Percentiles rank a stretch among this genome's conserved stretches.
These are phyloP conservation scores for Suhomyces anneliseae DNA, from an alignment of 1,139 yeast genomes.

Conservation along the genomic window DNA sequence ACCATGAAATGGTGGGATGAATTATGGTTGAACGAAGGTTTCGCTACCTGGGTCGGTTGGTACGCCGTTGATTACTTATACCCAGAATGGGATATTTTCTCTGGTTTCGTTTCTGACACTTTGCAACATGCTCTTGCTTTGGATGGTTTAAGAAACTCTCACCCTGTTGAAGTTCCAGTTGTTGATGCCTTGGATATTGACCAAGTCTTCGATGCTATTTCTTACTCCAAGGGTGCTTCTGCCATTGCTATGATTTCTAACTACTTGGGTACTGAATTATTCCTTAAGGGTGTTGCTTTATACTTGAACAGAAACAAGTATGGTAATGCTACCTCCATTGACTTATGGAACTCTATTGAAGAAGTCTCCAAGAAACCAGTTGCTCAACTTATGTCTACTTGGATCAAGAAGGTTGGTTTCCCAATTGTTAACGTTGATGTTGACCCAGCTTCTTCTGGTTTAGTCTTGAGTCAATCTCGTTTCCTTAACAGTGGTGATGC, in stretches of 20 bases:
- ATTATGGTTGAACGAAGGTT: slow-evolving; percentile 88
- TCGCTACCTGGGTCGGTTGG: slow-evolving; percentile 88
- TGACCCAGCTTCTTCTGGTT: slow-evolving; percentile 30
- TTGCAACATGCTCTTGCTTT: slow-evolving; percentile 69
- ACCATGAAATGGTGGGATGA: slow-evolving; percentile 98
- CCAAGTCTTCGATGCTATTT: slow-evolving; percentile 82
- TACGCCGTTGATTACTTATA: slow-evolving; percentile 71
- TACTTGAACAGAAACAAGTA: slow-evolving; percentile 70
- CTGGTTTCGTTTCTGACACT: slow-evolving; percentile 64
- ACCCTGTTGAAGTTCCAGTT: slow-evolving; percentile 86
- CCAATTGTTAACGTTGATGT: slow-evolving; percentile 73
- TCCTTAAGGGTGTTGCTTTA: slow-evolving; percentile 69
- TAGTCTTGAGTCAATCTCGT: slow-evolving; percentile 67
- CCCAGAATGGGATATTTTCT: slow-evolving; percentile 90
- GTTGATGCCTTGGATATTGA: slow-evolving; percentile 77
- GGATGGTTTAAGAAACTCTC: slow-evolving; percentile 74
- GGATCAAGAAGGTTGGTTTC: slow-evolving; percentile 84
- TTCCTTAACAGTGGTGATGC: slow-evolving; percentile 80
- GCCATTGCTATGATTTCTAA: slow-evolving; percentile 69
- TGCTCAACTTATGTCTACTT: slow-evolving; percentile 66
- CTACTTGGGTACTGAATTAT: slow-evolving; percentile 64
- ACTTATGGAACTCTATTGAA: slow-evolving; percentile 75
- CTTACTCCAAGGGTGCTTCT: slow-evolving; percentile 82
- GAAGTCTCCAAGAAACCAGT: slow-evolving; percentile 78
- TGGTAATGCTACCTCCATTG: slow-evolving; percentile 75